phyloP scores from a whole-genome alignment of 371 early-diverging fungal genomes.

The Mortierella sp. region DNA sequence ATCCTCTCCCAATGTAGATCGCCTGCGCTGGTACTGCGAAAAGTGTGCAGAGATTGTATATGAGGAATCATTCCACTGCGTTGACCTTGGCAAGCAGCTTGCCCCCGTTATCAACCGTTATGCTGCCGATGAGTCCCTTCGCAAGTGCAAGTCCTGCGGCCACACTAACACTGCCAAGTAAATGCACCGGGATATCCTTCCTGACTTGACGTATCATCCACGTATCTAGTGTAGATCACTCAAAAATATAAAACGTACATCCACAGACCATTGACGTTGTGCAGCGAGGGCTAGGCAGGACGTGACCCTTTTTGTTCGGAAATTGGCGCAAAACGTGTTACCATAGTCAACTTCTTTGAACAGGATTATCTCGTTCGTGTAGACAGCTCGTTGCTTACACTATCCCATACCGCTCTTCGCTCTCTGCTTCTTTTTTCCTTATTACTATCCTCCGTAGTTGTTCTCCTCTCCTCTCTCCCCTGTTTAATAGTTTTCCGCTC shows the following conservation, averaged over 20 bases:
- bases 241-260: too few species aligned
- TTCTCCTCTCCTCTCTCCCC: too few species aligned
- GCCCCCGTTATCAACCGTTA: constrained; percentile 92
- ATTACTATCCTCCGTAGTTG: too few species aligned
- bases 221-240: constrained; percentile 2
- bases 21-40: constrained; percentile 95
- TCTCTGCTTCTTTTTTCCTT: too few species aligned
- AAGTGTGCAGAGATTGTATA: constrained; percentile 87
- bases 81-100: constrained; percentile 90
- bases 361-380: too few species aligned
- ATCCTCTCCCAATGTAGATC: constrained; percentile 66
- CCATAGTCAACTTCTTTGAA: too few species aligned
- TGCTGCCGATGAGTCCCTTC: constrained; percentile 69
- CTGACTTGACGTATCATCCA: neutral
- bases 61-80: constrained; percentile 91
- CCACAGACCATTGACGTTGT: too few species aligned
- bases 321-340: too few species aligned
- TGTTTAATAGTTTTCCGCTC: neutral
- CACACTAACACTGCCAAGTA: constrained; percentile 76
- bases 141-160: constrained; percentile 87
- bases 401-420: too few species aligned
- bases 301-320: too few species aligned
- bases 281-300: too few species aligned
- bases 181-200: neutral
- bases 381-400: too few species aligned